A percentile compares a stretch with the other conserved stretches of the same genome.
Evolutionary conservation across 495 filamentous ascomycete species (phyloP).

Genomic region (Aspergillus egyptiacus): DNA sequence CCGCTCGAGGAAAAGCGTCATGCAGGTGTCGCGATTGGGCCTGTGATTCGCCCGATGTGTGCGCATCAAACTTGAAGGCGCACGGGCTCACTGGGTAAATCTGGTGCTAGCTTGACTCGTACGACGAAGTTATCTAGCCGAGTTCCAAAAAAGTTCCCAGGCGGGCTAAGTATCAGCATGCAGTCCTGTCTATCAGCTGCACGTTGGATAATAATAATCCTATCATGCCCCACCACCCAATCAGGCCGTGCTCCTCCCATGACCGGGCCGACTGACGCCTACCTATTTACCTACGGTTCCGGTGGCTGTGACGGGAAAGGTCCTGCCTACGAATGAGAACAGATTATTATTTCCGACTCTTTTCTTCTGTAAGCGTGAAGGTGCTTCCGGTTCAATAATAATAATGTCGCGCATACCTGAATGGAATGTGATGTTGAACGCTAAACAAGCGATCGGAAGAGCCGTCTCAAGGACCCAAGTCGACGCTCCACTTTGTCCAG

Average conservation of each 20-base stretch:
- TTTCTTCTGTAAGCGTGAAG: no score
- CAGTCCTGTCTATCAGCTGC: slow-evolving; percentile 25
- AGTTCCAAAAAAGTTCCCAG: neutral
- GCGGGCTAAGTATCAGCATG: neutral
- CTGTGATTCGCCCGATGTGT: slow-evolving; percentile 20
- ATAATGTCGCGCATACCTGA: no score
- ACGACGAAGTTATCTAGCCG: neutral
- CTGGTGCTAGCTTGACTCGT: neutral
- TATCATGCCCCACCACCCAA: slow-evolving; percentile 18
- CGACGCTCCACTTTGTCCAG: slow-evolving; percentile 14
- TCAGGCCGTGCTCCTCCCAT: slow-evolving; percentile 12
- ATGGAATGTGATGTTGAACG: no score
- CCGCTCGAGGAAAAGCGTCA: slow-evolving; percentile 19
- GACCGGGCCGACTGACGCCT: slow-evolving; percentile 7
- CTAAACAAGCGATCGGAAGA: slow-evolving; percentile 21
- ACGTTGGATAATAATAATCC: slow-evolving; percentile 15
- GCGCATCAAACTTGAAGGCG: slow-evolving; percentile 15
- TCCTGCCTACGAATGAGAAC: slow-evolving; percentile 2
- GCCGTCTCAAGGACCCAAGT: slow-evolving; percentile 15
- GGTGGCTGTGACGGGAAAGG: slow-evolving; percentile 11
- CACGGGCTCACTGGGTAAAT: slow-evolving; percentile 3
- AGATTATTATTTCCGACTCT: slow-evolving; percentile 3
- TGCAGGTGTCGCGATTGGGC: slow-evolving; percentile 16
- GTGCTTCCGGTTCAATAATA: no score
- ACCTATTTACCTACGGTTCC: no score